A percentile compares a stretch with the other conserved stretches of the same genome.
Conservation (phyloP, 805 yeast species). For the Peterozyma xylosa region DNA sequence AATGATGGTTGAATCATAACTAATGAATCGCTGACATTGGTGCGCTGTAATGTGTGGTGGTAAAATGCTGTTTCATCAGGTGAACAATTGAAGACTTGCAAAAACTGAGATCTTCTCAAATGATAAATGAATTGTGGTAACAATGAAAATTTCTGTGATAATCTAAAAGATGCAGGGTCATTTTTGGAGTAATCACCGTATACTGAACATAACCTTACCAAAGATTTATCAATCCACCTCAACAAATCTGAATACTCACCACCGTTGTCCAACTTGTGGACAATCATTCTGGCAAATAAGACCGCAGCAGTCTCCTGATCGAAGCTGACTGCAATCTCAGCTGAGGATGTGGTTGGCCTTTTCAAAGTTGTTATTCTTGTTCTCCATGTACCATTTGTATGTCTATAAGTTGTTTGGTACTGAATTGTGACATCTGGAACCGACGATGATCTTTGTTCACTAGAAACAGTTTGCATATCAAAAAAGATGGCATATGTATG, state of each 20-base stretch:
- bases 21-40: conserved; percentile 86
- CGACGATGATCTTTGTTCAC: conserved; percentile 30
- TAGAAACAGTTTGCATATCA: conserved; percentile 56
- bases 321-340: conserved; percentile 55
- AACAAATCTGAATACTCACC: conserved; percentile 68
- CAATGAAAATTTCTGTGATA: conserved; percentile 76
- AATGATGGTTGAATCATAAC: conserved; percentile 98
- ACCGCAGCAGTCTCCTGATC: conserved; percentile 99
- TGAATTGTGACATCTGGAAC: conserved; percentile 42
- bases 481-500: conserved; percentile 87
- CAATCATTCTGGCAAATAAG: conserved; percentile 83
- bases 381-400: conserved; percentile 86
- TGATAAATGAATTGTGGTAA: conserved; percentile 96
- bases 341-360: conserved; percentile 41
- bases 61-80: conserved; percentile 98
- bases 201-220: conserved; percentile 83
- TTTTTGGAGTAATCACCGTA: conserved; percentile 92
- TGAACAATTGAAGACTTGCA: conserved; percentile 94
- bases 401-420: conserved; percentile 89
- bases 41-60: conserved; percentile 85
- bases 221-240: conserved; percentile 90
- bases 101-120: conserved; percentile 90
- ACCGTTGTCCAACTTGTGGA: conserved; percentile 83
- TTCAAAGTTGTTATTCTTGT: conserved; percentile 84
- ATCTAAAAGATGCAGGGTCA: conserved; percentile 72